Conservation (phyloP, 1,139 yeast genomes). For the Blastobotrys elegans region DNA sequence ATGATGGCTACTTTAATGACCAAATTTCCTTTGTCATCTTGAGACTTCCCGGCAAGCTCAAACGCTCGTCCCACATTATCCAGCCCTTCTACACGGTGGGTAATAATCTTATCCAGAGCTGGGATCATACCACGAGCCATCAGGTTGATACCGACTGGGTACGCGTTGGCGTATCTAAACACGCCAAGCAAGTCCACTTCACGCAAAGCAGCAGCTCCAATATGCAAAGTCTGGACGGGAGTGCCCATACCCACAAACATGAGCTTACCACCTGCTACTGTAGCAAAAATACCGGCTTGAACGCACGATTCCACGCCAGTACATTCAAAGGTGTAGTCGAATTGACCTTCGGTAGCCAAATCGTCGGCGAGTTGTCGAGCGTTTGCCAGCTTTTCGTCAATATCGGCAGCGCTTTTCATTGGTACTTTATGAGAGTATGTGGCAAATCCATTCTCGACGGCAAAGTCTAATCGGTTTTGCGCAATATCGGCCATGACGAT, state of each 20-base stretch:
- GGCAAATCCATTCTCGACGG: slow-evolving; percentile 21
- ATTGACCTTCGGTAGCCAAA: slow-evolving; percentile 38
- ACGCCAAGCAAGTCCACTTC: slow-evolving; percentile 68
- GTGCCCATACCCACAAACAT: slow-evolving; percentile 70
- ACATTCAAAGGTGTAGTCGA: slow-evolving; percentile 61
- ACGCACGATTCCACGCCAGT: slow-evolving; percentile 67
- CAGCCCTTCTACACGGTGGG: slow-evolving; percentile 57
- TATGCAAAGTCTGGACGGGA: slow-evolving; percentile 38
- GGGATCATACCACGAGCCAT: slow-evolving; percentile 52
- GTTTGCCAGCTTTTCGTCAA: slow-evolving; percentile 39
- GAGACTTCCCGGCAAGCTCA: slow-evolving; percentile 30
- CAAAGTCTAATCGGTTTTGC: slow-evolving; percentile 19
- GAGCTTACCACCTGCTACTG: slow-evolving; percentile 57
- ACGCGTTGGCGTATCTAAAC: slow-evolving; percentile 82
- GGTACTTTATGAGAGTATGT: slow-evolving; percentile 29
- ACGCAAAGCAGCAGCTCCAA: slow-evolving; percentile 45
- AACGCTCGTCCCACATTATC: slow-evolving; percentile 28
- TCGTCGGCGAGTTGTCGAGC: slow-evolving; percentile 50
- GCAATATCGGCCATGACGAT: slow-evolving; percentile 54
- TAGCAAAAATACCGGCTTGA: slow-evolving; percentile 52
- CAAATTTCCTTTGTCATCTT: slow-evolving; percentile 28
- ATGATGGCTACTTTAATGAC: slow-evolving; percentile 29
- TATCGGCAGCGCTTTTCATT: slow-evolving; percentile 25
- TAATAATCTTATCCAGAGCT: slow-evolving; percentile 61
- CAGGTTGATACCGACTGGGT: slow-evolving; percentile 63